phyloP scores from a whole-genome alignment of 306 rosid species.

The Quercus gilva region DNA sequence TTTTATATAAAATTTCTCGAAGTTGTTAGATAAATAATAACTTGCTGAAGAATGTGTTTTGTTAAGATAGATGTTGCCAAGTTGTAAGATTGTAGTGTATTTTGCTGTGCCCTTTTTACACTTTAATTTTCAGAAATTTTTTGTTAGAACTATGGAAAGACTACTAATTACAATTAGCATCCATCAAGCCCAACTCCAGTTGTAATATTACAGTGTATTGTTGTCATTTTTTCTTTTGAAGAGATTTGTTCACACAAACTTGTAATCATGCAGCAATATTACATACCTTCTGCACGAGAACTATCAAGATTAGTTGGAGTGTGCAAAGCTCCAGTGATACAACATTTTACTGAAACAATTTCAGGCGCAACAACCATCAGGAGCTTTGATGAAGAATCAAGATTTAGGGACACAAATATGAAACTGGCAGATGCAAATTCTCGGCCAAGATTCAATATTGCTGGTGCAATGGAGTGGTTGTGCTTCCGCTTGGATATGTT shows the following conservation, averaged over 20 bases:
- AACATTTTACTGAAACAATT: too few relatives aligned
- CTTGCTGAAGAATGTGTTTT: background rate
- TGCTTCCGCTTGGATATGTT: constrained; percentile 68
- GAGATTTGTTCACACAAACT: background rate
- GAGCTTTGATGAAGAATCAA: too few relatives aligned
- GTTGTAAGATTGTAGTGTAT: background rate
- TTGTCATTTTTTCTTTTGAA: background rate
- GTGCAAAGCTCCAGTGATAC: too few relatives aligned
- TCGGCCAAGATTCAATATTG: too few relatives aligned
- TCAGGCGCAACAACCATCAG: too few relatives aligned
- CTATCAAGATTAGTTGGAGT: too few relatives aligned
- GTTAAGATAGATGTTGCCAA: background rate
- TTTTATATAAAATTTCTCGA: background rate
- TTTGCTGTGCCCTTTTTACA: background rate
- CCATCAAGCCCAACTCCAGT: background rate
- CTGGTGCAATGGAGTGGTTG: constrained; percentile 23
- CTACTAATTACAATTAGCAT: background rate
- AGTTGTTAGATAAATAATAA: background rate
- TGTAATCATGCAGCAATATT: constrained; percentile 58
- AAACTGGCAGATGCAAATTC: too few relatives aligned
- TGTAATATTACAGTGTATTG: background rate
- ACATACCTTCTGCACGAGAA: constrained; percentile 18
- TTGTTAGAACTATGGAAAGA: background rate
- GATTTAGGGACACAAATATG: too few relatives aligned
- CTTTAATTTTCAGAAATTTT: background rate